Percentiles rank a stretch among this genome's conserved stretches.
Evolutionary conservation across 495 filamentous ascomycete species (phyloP).

Genomic region (Penicillium longicatenatum): DNA sequence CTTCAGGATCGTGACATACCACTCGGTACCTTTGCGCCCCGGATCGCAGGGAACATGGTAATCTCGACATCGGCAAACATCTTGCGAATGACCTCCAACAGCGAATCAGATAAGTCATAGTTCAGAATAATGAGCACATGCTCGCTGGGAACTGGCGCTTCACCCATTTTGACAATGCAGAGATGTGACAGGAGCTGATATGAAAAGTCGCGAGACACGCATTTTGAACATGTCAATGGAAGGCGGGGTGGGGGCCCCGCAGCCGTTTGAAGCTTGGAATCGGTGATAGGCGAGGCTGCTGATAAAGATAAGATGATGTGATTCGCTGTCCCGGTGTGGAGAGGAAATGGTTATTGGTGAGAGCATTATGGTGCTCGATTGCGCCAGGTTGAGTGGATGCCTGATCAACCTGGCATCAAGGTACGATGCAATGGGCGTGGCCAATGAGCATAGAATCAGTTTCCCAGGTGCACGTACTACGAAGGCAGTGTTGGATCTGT

Average conservation of each 20-base stretch:
- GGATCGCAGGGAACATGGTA: constrained; percentile 27
- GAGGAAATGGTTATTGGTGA: background rate
- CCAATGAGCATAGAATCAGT: too few species aligned
- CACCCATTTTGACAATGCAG: constrained; percentile 38
- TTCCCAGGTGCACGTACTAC: too few species aligned
- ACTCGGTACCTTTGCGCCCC: constrained; percentile 13
- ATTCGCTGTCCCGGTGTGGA: background rate
- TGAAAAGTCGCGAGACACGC: background rate
- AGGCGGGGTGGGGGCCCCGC: background rate
- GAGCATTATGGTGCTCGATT: constrained; percentile 5
- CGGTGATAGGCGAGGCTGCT: background rate
- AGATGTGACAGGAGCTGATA: background rate
- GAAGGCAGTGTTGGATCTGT: too few species aligned
- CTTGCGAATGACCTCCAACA: constrained; percentile 44
- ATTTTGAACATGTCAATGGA: background rate
- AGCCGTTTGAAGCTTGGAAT: background rate
- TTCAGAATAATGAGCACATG: constrained; percentile 49
- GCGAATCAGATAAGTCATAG: constrained; percentile 33
- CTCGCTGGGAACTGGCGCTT: constrained; percentile 26
- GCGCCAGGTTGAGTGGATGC: background rate
- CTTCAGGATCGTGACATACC: constrained; percentile 11
- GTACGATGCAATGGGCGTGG: too few species aligned
- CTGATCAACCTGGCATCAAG: background rate
- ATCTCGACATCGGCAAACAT: constrained; percentile 57
- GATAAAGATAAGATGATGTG: background rate